Evolutionary conservation across 768 basidiomycete genomes (phyloP), one percentile per base, ranked within the genome.

Genomic region (Pluteus cervinus): DNA sequence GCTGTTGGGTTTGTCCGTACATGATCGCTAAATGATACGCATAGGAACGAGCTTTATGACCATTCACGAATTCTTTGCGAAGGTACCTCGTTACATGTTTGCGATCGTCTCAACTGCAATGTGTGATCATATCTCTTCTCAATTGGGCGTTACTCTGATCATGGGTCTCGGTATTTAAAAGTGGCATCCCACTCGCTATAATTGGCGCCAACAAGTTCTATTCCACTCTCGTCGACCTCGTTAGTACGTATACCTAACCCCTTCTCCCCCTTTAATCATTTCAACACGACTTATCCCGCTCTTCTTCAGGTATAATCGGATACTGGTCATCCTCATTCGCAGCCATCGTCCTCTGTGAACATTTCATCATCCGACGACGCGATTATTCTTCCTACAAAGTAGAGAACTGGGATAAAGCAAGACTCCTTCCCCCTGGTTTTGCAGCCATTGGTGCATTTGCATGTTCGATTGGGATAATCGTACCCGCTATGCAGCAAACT

Each of bases 131-230:
- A n/a, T n/a, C n/a, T n/a, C n/a, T n/a, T n/a, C n/a, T n/a, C n/a
- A n/a, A n/a, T n/a, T n/a, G n/a, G n/a, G n/a, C n/a, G n/a, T n/a
- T n/a, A n/a, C n/a, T n/a, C n/a, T n/a, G n/a, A n/a, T n/a, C n/a
- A n/a, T n/a, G n/a, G n/a, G n/a, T n/a, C n/a, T n/a, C n/a, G n/a
- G n/a, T n/a, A n/a, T n/a, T n/a, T n/a, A n/a, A n/a, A n/a, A 85
- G 83, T 40, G 62, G 79, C 40, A 68, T 84, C n/a, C 80, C 82
- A 0, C 44, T 87, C 9, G 65, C 80, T 12, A 81, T 88, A 37
- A 65, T 78, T n/a, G 86, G 83, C 12, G 73, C 79, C 8, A 75
- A 68, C 39, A 71, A 52, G 30, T 87, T 89, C 51, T 82, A 83
- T 42, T 48, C 53, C 6, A 65, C 80, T 1, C 71, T 89, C 24